Evolutionary conservation across 805 yeast species (phyloP).

Genomic region (Kluyveromyces aestuarii): DNA sequence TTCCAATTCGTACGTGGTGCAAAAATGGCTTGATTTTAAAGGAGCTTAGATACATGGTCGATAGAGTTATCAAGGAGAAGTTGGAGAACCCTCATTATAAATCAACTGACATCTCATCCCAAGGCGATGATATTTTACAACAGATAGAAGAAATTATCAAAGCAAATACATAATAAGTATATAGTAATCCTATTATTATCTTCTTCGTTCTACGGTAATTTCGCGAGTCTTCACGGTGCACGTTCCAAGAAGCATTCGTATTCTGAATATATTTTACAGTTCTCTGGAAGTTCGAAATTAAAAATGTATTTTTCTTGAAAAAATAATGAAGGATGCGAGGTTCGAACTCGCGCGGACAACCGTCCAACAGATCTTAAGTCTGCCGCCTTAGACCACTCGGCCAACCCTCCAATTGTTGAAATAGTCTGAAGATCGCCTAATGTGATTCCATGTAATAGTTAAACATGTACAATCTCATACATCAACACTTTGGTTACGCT

Average conservation of each 20-base stretch:
- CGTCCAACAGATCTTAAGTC: slow-evolving; percentile 35
- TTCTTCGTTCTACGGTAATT: no score
- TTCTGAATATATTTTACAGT: no score
- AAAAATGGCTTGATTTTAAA: slow-evolving; percentile 82
- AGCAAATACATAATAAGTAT: slow-evolving; percentile 6
- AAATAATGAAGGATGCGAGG: slow-evolving; percentile 32
- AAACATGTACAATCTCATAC: no score
- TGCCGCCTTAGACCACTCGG: slow-evolving; percentile 37
- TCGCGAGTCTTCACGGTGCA: no score
- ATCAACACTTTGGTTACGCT: no score
- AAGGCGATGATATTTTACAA: slow-evolving; percentile 31
- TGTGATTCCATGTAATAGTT: no score
- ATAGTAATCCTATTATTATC: no score
- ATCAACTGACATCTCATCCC: slow-evolving; percentile 6
- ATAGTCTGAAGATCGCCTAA: no score
- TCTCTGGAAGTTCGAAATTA: no score
- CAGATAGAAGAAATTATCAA: slow-evolving; percentile 33
- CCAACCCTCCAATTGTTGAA: slow-evolving; percentile 28
- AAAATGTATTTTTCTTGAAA: no score
- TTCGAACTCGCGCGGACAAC: slow-evolving; percentile 35
- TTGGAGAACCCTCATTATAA: slow-evolving; percentile 41
- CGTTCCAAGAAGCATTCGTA: no score
- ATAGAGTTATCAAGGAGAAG: slow-evolving; percentile 53
- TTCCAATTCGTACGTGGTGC: slow-evolving; percentile 88
- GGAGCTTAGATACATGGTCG: slow-evolving; percentile 56